A percentile compares a stretch with the other conserved stretches of the same genome.
Evolutionary conservation across 768 basidiomycete species (phyloP).

Genomic region (Lentinula sp.): DNA sequence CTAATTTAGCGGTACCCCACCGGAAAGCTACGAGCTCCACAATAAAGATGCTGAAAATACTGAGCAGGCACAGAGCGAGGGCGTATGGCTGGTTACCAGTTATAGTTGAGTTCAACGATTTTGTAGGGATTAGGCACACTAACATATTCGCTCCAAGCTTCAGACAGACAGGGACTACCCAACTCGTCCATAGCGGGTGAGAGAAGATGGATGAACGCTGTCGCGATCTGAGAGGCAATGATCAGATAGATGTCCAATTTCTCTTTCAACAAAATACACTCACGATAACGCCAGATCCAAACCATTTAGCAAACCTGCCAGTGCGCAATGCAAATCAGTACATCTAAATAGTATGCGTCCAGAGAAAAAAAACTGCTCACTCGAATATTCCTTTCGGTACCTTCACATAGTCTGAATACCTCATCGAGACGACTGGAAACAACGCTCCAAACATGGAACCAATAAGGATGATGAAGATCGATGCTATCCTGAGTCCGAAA

Average conservation of each 20-base stretch:
- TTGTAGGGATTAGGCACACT: slow-evolving; percentile 18
- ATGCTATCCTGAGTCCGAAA: slow-evolving; percentile 39
- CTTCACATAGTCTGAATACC: slow-evolving; percentile 25
- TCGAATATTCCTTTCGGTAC: slow-evolving; percentile 45
- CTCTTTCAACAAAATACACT: slow-evolving; percentile 17
- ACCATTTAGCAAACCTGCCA: slow-evolving; percentile 76
- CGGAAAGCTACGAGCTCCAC: slow-evolving; percentile 84
- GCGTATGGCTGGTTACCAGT: slow-evolving; percentile 61
- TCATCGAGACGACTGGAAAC: slow-evolving; percentile 47
- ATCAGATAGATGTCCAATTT: not conserved
- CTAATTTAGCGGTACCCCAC: slow-evolving; percentile 71
- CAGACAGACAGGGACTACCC: slow-evolving; percentile 58
- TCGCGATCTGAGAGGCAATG: slow-evolving; percentile 58
- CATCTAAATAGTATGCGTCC: not conserved
- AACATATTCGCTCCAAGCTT: slow-evolving; percentile 73
- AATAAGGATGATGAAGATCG: slow-evolving; percentile 48
- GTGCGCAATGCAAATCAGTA: slow-evolving; percentile 7
- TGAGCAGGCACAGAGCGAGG: slow-evolving; percentile 71
- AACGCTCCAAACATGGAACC: slow-evolving; percentile 41
- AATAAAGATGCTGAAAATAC: slow-evolving; percentile 81
- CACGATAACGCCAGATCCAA: slow-evolving; percentile 89
- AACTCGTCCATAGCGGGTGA: slow-evolving; percentile 71
- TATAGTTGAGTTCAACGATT: too few relatives aligned
- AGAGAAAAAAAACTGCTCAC: slow-evolving; percentile 22
- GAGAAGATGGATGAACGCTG: slow-evolving; percentile 82